Percentiles rank a stretch among this genome's conserved stretches.
Evolutionary conservation across 1,139 yeast genomes (phyloP).

Genomic region (Scheffersomyces insectosa): DNA sequence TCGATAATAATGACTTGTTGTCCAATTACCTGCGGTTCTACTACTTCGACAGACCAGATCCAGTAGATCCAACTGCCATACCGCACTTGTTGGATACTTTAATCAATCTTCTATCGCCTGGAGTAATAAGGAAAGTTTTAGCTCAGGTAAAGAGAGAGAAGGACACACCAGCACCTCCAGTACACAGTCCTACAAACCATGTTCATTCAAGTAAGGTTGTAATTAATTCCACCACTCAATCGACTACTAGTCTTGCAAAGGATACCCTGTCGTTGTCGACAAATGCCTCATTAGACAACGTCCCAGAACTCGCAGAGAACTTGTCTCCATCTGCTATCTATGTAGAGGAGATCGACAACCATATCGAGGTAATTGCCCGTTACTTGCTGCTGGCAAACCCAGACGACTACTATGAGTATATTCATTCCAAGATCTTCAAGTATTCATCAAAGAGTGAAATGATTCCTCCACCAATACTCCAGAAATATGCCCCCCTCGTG

Average conservation of each 20-base stretch:
- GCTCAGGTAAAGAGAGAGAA: conserved; percentile 9
- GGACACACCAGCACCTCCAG: neutral
- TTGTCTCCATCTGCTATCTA: neutral
- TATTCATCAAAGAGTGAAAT: conserved; percentile 36
- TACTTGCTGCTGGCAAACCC: conserved; percentile 61
- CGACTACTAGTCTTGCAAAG: neutral
- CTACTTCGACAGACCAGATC: conserved; percentile 13
- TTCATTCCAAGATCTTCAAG: conserved; percentile 36
- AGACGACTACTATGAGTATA: conserved; percentile 42
- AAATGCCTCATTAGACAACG: neutral
- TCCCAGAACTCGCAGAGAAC: no score
- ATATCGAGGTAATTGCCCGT: conserved; percentile 46
- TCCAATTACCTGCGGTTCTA: conserved; percentile 15
- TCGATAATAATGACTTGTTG: conserved; percentile 6
- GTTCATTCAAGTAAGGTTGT: no score
- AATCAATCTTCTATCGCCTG: conserved; percentile 13
- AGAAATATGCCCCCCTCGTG: conserved; percentile 50
- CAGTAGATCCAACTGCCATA: conserved; percentile 5
- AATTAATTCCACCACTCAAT: neutral
- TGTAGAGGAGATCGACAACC: conserved; percentile 42
- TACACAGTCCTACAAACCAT: neutral
- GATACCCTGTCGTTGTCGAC: neutral
- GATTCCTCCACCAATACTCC: conserved; percentile 33
- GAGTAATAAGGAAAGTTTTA: conserved; percentile 12
- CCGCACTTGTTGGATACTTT: conserved; percentile 10